A percentile compares a stretch with the other conserved stretches of the same genome.
Conservation (phyloP, 495 filamentous ascomycete genomes). For the Tuber brumale region DNA sequence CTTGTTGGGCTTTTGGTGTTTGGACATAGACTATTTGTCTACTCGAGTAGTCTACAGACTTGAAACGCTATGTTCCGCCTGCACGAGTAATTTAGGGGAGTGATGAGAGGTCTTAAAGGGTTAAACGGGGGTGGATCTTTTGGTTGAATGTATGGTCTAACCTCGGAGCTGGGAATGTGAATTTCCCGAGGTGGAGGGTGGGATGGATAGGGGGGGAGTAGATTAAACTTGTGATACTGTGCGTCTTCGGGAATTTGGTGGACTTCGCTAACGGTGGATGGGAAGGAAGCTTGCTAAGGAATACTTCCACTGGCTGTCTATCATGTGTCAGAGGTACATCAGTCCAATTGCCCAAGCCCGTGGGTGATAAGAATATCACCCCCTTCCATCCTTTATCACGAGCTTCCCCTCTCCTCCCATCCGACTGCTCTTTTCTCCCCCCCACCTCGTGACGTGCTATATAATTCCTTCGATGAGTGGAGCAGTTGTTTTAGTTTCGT, state of each 20-base stretch:
- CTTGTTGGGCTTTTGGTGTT: background rate
- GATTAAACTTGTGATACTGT: background rate
- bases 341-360: background rate
- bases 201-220: background rate
- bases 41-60: background rate
- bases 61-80: background rate
- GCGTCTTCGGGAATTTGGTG: background rate
- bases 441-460: background rate
- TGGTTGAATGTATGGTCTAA: background rate
- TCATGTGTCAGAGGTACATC: background rate
- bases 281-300: background rate
- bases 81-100: background rate
- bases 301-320: background rate
- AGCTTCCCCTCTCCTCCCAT: background rate
- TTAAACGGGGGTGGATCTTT: background rate
- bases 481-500: background rate
- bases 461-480: background rate
- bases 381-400: background rate
- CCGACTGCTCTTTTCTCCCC: background rate
- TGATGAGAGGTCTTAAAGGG: background rate
- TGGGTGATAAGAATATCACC: background rate
- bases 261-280: background rate
- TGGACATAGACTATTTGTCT: background rate
- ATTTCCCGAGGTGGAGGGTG: background rate
- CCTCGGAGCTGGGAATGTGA: background rate